Evolutionary conservation across 2,329 filamentous ascomycete genomes (phyloP), one percentile per base, ranked within the genome.

Genomic region (Aspergillus awamori): DNA sequence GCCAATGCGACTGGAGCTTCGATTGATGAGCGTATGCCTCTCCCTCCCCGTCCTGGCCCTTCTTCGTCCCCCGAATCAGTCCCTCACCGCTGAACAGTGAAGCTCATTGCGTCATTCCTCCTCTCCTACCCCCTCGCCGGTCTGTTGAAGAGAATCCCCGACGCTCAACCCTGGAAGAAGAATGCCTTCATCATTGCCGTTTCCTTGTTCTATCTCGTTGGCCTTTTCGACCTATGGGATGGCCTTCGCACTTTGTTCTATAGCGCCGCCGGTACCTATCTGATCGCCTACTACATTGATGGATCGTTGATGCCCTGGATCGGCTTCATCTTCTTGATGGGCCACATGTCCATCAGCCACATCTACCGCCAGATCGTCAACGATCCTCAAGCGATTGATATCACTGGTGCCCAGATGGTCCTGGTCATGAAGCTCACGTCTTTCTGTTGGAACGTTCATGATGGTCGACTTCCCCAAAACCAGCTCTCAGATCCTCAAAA

Each of bases 281-380:
- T 84, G 65, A 95, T 99, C 68, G 90, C 94, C 56, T 87, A 89
- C 67, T 93, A 88, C 74, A 81, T 98, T 48, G 86, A 92, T 67
- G 93, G 92, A 20, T 92, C 92, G 0, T 91, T 94, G 74, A 99
- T 99, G 95, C 95, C 95, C 80, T 99, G 95, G 95, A 83, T 97
- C 53, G 93, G 88, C 62, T 99, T 99, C 77, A 82, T 92, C 53
- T 97, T 96, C 73, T 81, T 97, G 60, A 98, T 99, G 94, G 89
- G 89, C 58, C 94, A 99, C 79, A 91, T 98, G 89, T 94, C 93
- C 49, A 76, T 94, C 70, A 96, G 87, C 75, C 95, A 99, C 76
- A 89, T 99, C 64, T 81, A 86, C 60, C 90, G 96, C 41, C 92
- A 96, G 76, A 85, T 88, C 41, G 80, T 84, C 41, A 83, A 90